Evolutionary conservation across 192 early-diverging fungal species (phyloP).

Genomic region (Linnemannia exigua): DNA sequence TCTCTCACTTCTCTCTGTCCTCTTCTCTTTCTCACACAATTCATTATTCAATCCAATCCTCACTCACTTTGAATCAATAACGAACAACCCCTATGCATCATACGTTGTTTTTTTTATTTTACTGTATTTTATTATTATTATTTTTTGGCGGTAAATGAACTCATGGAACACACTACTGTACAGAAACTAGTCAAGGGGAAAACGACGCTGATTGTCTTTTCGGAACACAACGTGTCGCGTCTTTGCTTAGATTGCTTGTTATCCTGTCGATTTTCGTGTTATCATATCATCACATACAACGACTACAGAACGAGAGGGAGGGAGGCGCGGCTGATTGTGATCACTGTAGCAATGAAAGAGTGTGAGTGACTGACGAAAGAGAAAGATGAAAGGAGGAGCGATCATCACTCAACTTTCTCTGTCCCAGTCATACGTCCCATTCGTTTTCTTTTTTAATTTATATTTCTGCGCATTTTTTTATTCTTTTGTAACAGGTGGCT

Average conservation of each 20-base stretch:
- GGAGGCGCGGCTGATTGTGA: background rate
- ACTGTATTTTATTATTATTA: too few species aligned
- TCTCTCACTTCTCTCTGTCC: background rate
- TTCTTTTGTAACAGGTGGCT: too few species aligned
- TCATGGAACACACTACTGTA: too few species aligned
- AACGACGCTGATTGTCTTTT: too few species aligned
- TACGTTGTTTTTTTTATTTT: background rate
- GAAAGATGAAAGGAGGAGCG: background rate
- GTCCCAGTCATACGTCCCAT: background rate
- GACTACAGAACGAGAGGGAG: too few species aligned
- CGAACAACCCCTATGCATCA: background rate
- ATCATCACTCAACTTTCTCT: conserved; percentile 1
- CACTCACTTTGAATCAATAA: background rate
- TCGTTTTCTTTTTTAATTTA: background rate
- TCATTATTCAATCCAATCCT: background rate
- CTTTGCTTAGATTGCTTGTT: too few species aligned
- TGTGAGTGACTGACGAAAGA: background rate
- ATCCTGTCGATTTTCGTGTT: too few species aligned
- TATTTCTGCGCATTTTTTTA: background rate
- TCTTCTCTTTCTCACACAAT: background rate
- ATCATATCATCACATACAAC: too few species aligned
- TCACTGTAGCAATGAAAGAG: background rate
- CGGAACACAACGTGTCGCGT: too few species aligned
- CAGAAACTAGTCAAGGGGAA: too few species aligned
- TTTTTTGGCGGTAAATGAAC: too few species aligned